Evolutionary conservation across 768 basidiomycete genomes (phyloP).

Genomic region (Clathrus columnatus): DNA sequence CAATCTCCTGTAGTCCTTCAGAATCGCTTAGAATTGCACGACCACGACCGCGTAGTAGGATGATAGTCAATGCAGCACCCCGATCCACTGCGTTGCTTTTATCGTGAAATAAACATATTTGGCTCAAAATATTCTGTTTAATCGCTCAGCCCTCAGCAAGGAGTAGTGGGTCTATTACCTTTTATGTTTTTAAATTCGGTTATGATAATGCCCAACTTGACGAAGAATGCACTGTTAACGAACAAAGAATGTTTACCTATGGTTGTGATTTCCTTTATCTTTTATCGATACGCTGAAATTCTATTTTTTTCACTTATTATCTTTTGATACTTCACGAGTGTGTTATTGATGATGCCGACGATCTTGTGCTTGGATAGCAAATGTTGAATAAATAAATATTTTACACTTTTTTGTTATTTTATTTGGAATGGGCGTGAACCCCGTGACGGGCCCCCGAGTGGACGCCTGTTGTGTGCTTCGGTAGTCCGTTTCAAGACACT

Average conservation of each 20-base stretch:
- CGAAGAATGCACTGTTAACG: too few relatives aligned
- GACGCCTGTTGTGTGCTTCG: not conserved
- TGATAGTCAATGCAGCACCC: constrained; percentile 18
- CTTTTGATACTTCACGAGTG: not conserved
- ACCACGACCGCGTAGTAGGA: constrained; percentile 37
- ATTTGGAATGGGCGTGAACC: not conserved
- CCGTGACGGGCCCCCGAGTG: not conserved
- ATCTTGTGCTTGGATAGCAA: not conserved
- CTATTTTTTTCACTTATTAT: not conserved
- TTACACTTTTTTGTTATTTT: not conserved
- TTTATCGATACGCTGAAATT: too few relatives aligned
- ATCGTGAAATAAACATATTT: not conserved
- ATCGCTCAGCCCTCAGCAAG: too few relatives aligned
- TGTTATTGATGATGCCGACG: not conserved
- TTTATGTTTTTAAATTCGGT: not conserved
- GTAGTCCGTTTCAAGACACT: not conserved
- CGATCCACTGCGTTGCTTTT: not conserved
- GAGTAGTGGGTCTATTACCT: too few relatives aligned
- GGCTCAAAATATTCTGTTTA: too few relatives aligned
- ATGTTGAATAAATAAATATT: not conserved
- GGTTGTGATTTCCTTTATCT: too few relatives aligned
- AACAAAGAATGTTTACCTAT: too few relatives aligned
- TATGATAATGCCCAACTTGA: not conserved
- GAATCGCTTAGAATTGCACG: constrained; percentile 36
- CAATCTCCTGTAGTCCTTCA: constrained; percentile 23